phyloP scores from a whole-genome alignment of 2,329 filamentous ascomycete species.

The Onygena corvina region DNA sequence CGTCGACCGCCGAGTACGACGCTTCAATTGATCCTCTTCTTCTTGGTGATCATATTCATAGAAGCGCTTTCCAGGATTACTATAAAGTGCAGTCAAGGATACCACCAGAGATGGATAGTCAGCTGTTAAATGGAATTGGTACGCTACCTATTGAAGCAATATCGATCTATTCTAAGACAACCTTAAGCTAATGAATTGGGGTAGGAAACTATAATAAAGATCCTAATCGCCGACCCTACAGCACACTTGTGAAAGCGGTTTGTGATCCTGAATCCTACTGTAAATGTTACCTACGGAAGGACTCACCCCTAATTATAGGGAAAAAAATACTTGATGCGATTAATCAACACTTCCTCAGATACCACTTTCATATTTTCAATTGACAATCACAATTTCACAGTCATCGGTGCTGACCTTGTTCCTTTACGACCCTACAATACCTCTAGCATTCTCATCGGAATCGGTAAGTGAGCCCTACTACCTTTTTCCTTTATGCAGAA shows the following conservation, averaged over 20 bases:
- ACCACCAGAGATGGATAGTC: slow-evolving; percentile 18
- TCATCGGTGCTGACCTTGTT: slow-evolving; percentile 47
- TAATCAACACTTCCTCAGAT: slow-evolving; percentile 36
- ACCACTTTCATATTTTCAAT: slow-evolving; percentile 41
- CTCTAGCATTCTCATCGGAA: slow-evolving; percentile 26
- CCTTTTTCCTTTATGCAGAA: neutral
- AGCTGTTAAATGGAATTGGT: slow-evolving; percentile 16
- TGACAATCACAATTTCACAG: slow-evolving; percentile 43
- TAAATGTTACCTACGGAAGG: no score
- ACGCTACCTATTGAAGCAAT: neutral
- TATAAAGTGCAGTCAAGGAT: neutral
- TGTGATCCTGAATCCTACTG: neutral
- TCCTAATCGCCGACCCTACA: slow-evolving; percentile 6
- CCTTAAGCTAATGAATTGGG: neutral
- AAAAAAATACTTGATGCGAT: slow-evolving; percentile 25
- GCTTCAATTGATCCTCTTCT: slow-evolving; percentile 6
- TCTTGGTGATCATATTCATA: slow-evolving; percentile 3
- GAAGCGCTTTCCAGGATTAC: slow-evolving; percentile 8
- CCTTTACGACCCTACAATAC: slow-evolving; percentile 45
- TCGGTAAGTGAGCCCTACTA: neutral
- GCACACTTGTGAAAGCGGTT: slow-evolving; percentile 11
- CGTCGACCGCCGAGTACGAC: slow-evolving; percentile 30
- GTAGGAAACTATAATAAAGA: slow-evolving; percentile 5
- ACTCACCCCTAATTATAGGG: slow-evolving; percentile 10
- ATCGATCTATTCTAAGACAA: neutral